Evolutionary conservation across 805 yeast species (phyloP).

Genomic region (Spathaspora hagerdaliae): DNA sequence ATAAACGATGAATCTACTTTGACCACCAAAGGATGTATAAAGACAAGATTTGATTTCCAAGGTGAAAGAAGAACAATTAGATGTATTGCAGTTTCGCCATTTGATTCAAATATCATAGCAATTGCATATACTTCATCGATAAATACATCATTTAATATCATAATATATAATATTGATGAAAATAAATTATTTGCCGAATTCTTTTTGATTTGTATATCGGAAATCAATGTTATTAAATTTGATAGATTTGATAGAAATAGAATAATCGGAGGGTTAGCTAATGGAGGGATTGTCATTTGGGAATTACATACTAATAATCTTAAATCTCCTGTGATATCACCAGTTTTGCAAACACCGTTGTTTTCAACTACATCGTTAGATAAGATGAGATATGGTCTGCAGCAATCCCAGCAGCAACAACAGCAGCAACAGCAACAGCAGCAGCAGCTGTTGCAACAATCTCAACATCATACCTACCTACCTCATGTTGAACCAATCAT

Average conservation of each 20-base stretch:
- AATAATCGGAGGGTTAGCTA: conserved; percentile 45
- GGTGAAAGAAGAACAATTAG: conserved; percentile 13
- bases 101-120: neutral
- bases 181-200: conserved; percentile 25
- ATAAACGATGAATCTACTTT: neutral
- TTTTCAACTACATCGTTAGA: conserved; percentile 13
- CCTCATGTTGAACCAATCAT: conserved; percentile 20
- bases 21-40: neutral
- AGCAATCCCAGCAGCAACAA: conserved; percentile 8
- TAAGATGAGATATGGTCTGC: conserved; percentile 7
- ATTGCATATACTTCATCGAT: neutral
- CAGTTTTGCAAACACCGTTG: conserved; percentile 4
- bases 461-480: neutral
- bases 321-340: conserved; percentile 1
- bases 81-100: conserved; percentile 29
- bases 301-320: conserved; percentile 22
- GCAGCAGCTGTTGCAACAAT: neutral
- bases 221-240: conserved; percentile 37
- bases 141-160: conserved; percentile 9
- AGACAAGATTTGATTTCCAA: neutral
- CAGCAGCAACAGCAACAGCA: conserved; percentile 11
- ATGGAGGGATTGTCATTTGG: conserved; percentile 53
- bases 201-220: conserved; percentile 37
- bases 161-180: conserved; percentile 30
- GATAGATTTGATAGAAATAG: conserved; percentile 33